phyloP scores from a whole-genome alignment of 441 rosid genomes.

The Macaranga tanarius region DNA sequence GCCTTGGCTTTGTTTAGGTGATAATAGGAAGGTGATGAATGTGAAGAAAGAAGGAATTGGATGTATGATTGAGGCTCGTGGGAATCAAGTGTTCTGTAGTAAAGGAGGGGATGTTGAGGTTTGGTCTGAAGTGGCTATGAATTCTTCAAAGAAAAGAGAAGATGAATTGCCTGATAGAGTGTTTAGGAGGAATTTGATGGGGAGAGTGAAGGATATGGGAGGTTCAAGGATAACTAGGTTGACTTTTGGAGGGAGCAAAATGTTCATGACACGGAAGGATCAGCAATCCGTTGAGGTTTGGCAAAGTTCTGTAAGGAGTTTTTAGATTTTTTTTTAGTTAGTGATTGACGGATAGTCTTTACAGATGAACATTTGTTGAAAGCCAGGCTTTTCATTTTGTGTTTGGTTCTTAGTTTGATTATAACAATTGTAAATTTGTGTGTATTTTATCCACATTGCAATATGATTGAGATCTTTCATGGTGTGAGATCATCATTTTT shows the following conservation, averaged over 20 bases:
- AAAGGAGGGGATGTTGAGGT: slow-evolving; percentile 66
- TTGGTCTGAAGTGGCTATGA: slow-evolving; percentile 79
- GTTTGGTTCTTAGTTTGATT: not conserved
- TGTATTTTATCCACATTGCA: not conserved
- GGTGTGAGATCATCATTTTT: not conserved
- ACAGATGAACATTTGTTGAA: not conserved
- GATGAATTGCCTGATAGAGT: slow-evolving; percentile 48
- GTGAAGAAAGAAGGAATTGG: slow-evolving; percentile 79
- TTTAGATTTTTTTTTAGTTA: slow-evolving; percentile 27
- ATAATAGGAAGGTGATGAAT: slow-evolving; percentile 42
- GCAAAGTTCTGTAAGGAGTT: slow-evolving; percentile 55
- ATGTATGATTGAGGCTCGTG: slow-evolving; percentile 71
- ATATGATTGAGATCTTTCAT: not conserved
- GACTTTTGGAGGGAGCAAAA: slow-evolving; percentile 81
- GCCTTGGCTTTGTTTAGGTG: slow-evolving; percentile 76
- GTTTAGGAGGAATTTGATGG: slow-evolving; percentile 68
- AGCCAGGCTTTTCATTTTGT: not conserved
- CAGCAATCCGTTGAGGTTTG: slow-evolving; percentile 79
- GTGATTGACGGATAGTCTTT: not conserved
- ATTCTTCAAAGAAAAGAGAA: slow-evolving; percentile 32
- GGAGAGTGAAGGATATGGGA: slow-evolving; percentile 53
- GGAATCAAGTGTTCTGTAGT: slow-evolving; percentile 69
- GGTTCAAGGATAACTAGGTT: slow-evolving; percentile 57
- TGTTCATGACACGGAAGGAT: slow-evolving; percentile 71
- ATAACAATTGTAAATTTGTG: slow-evolving; percentile 1